Percentiles rank a stretch among this genome's conserved stretches.
These are phyloP conservation scores for Zymoseptoria ardabiliae DNA, from an alignment of 2,329 filamentous ascomycete species.

Conservation along the genomic window DNA sequence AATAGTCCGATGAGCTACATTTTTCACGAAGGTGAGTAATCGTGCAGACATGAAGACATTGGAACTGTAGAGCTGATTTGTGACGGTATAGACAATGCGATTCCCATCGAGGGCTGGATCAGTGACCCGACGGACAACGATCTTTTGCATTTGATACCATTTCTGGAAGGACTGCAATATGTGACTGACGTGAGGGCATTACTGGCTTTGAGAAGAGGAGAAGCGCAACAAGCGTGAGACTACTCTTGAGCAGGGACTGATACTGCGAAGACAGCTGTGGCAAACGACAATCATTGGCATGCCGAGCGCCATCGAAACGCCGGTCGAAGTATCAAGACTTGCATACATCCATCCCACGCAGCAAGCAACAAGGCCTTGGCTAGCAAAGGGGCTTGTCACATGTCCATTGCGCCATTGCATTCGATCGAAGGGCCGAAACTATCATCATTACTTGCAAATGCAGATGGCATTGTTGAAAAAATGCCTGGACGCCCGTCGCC, in stretches of 20 bases:
- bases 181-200: slow-evolving; percentile 91
- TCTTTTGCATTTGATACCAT: slow-evolving; percentile 80
- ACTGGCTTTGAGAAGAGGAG: slow-evolving; percentile 79
- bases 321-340: too few relatives aligned
- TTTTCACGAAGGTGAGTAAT: slow-evolving; percentile 83
- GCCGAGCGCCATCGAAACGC: not conserved
- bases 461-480: too few relatives aligned
- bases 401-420: too few relatives aligned
- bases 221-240: slow-evolving; percentile 40
- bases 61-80: slow-evolving; percentile 1
- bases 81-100: slow-evolving; percentile 72
- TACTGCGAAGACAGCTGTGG: not conserved
- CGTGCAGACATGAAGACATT: not conserved
- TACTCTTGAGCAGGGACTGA: not conserved
- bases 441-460: too few relatives aligned
- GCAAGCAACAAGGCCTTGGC: too few relatives aligned
- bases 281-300: not conserved
- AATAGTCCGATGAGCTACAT: slow-evolving; percentile 98
- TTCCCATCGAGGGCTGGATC: slow-evolving; percentile 99
- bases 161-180: slow-evolving; percentile 91
- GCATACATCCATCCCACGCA: too few relatives aligned
- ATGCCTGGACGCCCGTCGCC: too few relatives aligned
- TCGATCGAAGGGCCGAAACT: too few relatives aligned
- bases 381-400: too few relatives aligned
- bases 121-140: slow-evolving; percentile 96